Evolutionary conservation across 2,329 filamentous ascomycete species (phyloP).

Genomic region (Aureobasidium sp.): DNA sequence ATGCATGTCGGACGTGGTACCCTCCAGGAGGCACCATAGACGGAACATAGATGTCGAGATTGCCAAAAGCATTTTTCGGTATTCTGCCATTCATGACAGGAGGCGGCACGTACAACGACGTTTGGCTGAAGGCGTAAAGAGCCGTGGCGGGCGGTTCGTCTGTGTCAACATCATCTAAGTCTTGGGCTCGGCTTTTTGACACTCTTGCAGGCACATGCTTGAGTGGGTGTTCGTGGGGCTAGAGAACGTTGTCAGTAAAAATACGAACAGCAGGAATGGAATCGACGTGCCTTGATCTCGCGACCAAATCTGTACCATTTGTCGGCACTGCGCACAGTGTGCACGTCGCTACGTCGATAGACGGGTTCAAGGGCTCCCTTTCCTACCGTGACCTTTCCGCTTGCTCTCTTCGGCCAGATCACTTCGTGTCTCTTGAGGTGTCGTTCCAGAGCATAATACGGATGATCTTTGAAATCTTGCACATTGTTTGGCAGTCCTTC

Average conservation of each 20-base stretch:
- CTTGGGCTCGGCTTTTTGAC: slow-evolving; percentile 19
- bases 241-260: background rate
- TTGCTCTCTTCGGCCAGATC: slow-evolving; percentile 60
- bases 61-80: slow-evolving; percentile 53
- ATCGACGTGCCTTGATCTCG: slow-evolving; percentile 53
- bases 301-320: slow-evolving; percentile 87
- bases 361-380: slow-evolving; percentile 58
- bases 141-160: slow-evolving; percentile 47
- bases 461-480: slow-evolving; percentile 35
- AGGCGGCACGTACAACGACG: slow-evolving; percentile 65
- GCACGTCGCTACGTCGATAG: slow-evolving; percentile 74
- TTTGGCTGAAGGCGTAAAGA: slow-evolving; percentile 53
- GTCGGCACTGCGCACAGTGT: slow-evolving; percentile 66
- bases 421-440: slow-evolving; percentile 81
- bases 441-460: slow-evolving; percentile 61
- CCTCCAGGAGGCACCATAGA: slow-evolving; percentile 56
- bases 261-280: background rate
- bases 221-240: slow-evolving; percentile 62
- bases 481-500: slow-evolving; percentile 51
- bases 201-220: slow-evolving; percentile 51
- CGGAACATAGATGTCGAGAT: slow-evolving; percentile 55
- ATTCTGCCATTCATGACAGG: slow-evolving; percentile 67
- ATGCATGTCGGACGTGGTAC: slow-evolving; percentile 47
- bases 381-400: slow-evolving; percentile 70
- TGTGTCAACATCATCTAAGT: slow-evolving; percentile 32